Evolutionary conservation across 805 yeast genomes (phyloP), one percentile per base, ranked within the genome.

Genomic region (Scheffersomyces coipomensis): DNA sequence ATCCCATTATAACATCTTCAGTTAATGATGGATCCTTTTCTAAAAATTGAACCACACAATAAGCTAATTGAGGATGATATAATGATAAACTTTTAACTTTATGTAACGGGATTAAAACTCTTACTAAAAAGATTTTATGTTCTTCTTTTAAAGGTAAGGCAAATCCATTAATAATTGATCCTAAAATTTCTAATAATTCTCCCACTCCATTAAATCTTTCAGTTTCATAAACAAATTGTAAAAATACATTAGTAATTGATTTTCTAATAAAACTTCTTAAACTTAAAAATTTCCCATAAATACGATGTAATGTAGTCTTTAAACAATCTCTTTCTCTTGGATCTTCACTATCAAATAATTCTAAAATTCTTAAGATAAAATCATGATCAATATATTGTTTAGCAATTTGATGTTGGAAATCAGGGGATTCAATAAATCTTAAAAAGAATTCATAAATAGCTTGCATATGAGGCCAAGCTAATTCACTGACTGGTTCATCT

Each of bases 381-480:
- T 80, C 82, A 58, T 90, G 97, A 65, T 93, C 98, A 49, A 93
- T 89, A 59, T 81, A 90, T 54, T 87, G 93, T 63, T 90, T 90
- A 22, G 99, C 99, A 34, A 85, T 71, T 38, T 88, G 88, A 58
- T 90, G 96, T 57, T 88, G 87, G 63, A 93, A 91, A 64, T 90
- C 97, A 2, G 96, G 95, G 47, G 91, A 82, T 66, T 93, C 98
- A 38, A 93, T 83, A 64, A 93, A 91, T 54, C 96, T 73, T 44
- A 93, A 69, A 59, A 93, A 91, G 55, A 93, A 88, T 62, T 93
- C 98, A 67, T 93, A 93, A 23, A 90, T 95, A 31, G 89, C 78
- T 64, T 88, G 95, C 98, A 93, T 93, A 61, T 93, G 99, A 10
- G 98, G 96, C 99, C 99, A 93, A 8, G 97, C 90, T 47, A 91